phyloP scores from a whole-genome alignment of 2,329 filamentous ascomycete genomes.

The Keithomyces neogunnii region DNA sequence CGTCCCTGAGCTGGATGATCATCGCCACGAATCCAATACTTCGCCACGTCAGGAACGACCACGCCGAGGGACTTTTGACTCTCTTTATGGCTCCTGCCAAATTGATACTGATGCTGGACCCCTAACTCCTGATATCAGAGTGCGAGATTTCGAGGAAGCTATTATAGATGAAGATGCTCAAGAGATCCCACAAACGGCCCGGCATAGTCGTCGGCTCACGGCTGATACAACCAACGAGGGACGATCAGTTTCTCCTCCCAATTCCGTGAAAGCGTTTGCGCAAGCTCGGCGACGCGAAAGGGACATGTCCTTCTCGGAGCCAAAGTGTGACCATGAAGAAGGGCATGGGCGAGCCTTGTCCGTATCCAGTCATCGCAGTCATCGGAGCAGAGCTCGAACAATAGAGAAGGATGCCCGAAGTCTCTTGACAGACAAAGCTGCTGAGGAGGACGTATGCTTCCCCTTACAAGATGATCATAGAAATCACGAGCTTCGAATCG shows the following conservation, averaged over 20 bases:
- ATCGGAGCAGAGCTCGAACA: constrained; percentile 48
- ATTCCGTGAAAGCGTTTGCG: constrained; percentile 96
- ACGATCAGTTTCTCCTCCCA: constrained; percentile 78
- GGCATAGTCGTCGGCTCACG: constrained; percentile 45
- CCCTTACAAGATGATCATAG: constrained; percentile 59
- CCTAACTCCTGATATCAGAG: constrained; percentile 29
- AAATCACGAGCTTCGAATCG: constrained; percentile 72
- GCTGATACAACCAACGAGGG: constrained; percentile 48
- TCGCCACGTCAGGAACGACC: constrained; percentile 51
- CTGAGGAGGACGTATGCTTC: constrained; percentile 84
- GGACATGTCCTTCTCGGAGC: constrained; percentile 50
- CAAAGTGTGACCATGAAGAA: constrained; percentile 29
- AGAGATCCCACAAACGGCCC: constrained; percentile 33
- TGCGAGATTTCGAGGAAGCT: constrained; percentile 82
- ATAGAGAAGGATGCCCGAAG: constrained; percentile 55
- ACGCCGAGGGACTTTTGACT: constrained; percentile 67
- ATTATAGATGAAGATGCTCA: constrained; percentile 66
- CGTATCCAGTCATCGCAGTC: constrained; percentile 54
- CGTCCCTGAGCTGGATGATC: constrained; percentile 78
- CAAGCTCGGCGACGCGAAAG: constrained; percentile 80
- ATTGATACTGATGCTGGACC: constrained; percentile 27
- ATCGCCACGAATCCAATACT: constrained; percentile 59
- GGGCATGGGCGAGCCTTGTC: constrained; percentile 65
- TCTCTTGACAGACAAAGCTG: constrained; percentile 58
- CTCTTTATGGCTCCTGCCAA: constrained; percentile 49